These are phyloP conservation scores for Geotrichum phurueaensis DNA, from an alignment of 1,139 yeast genomes.

Conservation along the genomic window DNA sequence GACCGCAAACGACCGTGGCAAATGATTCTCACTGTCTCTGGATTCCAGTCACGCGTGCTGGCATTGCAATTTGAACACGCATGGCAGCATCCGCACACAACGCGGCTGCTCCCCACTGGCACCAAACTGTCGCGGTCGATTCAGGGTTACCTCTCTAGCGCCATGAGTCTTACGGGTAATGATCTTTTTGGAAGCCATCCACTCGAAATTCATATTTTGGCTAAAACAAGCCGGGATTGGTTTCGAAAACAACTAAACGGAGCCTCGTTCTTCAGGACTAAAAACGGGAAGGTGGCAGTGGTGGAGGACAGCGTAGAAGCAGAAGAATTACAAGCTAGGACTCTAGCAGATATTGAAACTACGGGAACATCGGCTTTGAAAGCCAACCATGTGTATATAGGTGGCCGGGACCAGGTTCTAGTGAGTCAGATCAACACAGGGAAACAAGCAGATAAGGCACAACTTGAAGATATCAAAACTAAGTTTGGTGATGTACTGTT, in stretches of 20 bases:
- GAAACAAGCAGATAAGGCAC: background rate
- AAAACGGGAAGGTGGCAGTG: background rate
- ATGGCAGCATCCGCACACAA: slow-evolving; percentile 65
- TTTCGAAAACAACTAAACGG: background rate
- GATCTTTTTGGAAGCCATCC: slow-evolving; percentile 7
- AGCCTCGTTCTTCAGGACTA: background rate
- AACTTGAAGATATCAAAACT: background rate
- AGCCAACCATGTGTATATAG: background rate
- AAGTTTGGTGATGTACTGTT: background rate
- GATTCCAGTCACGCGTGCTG: slow-evolving; percentile 63
- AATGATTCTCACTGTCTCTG: slow-evolving; percentile 55
- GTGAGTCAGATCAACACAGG: background rate
- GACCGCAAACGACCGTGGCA: slow-evolving; percentile 66
- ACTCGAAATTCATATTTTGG: slow-evolving; percentile 5
- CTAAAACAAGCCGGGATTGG: background rate
- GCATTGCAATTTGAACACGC: slow-evolving; percentile 73
- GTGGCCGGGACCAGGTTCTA: slow-evolving; percentile 4
- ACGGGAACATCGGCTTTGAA: background rate
- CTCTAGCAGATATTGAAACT: background rate
- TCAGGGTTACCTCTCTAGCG: background rate
- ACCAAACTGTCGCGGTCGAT: background rate
- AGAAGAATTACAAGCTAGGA: background rate
- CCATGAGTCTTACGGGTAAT: background rate
- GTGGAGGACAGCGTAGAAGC: slow-evolving; percentile 3
- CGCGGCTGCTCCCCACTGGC: slow-evolving; percentile 40